Evolutionary conservation across 495 filamentous ascomycete genomes (phyloP), one percentile per base, ranked within the genome.

Genomic region (Penicillium desertorum): DNA sequence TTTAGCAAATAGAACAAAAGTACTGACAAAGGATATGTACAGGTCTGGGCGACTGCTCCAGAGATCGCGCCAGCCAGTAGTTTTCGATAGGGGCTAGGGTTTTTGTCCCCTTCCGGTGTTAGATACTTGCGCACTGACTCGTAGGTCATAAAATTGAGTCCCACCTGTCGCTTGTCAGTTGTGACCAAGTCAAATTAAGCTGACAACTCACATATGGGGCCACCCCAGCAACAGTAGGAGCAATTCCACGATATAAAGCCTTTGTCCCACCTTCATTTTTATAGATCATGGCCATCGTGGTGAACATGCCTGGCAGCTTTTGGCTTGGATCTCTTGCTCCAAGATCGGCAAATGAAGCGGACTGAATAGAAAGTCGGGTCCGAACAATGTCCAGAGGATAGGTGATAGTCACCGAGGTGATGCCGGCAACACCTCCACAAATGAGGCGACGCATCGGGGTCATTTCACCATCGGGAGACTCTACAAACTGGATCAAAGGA

Each of bases 101-200:
- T 92, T 65, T 88, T 82, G 41, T 96, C 85, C 12, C 94, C 95
- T 47, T 96, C 91, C 0, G 86, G 86, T 0, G 94, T 98, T 59
- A 98, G 76, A 58, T 88, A 88, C 61, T 86, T 85, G 51, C 94
- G 86, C 54, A 93, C 83, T 14, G 84, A 86, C 72, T 98, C 94
- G 70, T 98, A 98, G 23, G 86, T 89, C 90, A 98, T 98, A 76
- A 98, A 98, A 71, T 98, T 98, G 46, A 98, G 77, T 30, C 94
- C 94, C 45, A 96, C 91, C 89, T 96, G 62, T 46, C 12, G 8
- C 10, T 4, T 17, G 39, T 56, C 16, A 61, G 59, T 34, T 17
- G 12, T 17, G 29, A 10, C 25, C 53, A 55, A 51, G 65, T 76
- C 54, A 75, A 64, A 32, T 30, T 37, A 34, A 30, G 58, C 42